Evolutionary conservation across 176 grass and related monocot genomes (phyloP).

Genomic region (Paspalum notatum): DNA sequence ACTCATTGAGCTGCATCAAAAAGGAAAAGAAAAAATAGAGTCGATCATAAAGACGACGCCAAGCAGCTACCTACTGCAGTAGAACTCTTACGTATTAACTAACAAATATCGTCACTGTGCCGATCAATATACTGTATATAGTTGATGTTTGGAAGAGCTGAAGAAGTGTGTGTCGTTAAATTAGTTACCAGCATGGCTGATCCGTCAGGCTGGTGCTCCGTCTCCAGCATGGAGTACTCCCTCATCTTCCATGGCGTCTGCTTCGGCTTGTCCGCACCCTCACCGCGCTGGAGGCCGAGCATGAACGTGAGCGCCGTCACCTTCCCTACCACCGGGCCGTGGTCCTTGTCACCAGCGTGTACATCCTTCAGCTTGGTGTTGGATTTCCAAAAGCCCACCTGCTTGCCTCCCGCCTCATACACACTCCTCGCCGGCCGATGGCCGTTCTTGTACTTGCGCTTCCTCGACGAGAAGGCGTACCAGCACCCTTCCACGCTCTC

Average conservation of each 20-base stretch:
- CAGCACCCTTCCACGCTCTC: neutral
- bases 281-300: neutral
- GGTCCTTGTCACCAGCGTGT: rapidly evolving
- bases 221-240: slow-evolving; percentile 37
- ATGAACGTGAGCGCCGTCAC: slow-evolving; percentile 18
- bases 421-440: neutral
- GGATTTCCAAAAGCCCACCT: slow-evolving; percentile 37
- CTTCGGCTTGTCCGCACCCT: neutral
- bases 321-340: slow-evolving; percentile 6
- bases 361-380: neutral
- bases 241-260: slow-evolving; percentile 45
- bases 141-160: no score
- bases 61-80: no score
- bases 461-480: slow-evolving; percentile 44
- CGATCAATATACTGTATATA: no score
- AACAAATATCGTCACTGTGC: no score
- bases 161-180: no score
- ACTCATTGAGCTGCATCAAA: slow-evolving; percentile 38
- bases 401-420: neutral
- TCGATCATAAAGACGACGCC: no score
- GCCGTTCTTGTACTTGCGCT: neutral
- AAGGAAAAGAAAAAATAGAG: neutral
- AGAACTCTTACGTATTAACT: no score
- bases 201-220: neutral
- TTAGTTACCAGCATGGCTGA: slow-evolving; percentile 21